Conservation (phyloP, 2,329 filamentous ascomycete species). For the Monosporascus sp. region DNA sequence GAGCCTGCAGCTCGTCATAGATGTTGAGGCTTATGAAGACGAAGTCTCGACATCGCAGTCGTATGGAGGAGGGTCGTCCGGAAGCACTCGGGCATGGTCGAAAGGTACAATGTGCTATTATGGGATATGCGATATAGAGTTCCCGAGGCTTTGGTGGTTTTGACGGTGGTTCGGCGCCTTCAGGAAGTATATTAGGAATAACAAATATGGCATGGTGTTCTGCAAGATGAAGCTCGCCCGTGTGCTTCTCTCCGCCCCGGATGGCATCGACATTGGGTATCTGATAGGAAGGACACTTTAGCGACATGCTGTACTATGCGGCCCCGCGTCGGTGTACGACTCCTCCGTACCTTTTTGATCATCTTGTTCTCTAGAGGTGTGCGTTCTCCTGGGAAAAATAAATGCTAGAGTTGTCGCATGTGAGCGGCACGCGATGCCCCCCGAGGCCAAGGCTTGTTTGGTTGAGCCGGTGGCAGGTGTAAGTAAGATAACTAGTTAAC, state of each 20-base stretch:
- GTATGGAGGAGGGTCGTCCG: constrained; percentile 72
- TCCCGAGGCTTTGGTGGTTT: constrained; percentile 45
- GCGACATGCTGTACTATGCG: constrained; percentile 4
- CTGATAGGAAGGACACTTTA: constrained; percentile 25
- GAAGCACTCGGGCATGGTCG: constrained; percentile 67
- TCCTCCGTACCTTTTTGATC: constrained; percentile 21
- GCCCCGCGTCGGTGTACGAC: no score
- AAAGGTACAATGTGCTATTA: constrained; percentile 76
- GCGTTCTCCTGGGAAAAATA: not conserved
- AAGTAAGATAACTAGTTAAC: no score
- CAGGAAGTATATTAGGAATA: constrained; percentile 16
- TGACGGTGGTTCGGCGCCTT: constrained; percentile 13
- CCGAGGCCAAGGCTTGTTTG: not conserved
- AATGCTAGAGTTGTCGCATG: not conserved
- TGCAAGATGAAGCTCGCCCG: constrained; percentile 55
- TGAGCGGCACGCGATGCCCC: not conserved
- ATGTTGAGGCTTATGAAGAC: constrained; percentile 92
- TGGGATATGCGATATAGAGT: constrained; percentile 91
- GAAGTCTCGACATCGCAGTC: constrained; percentile 88
- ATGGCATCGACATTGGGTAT: constrained; percentile 59
- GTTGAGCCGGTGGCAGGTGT: not conserved
- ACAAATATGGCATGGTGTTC: constrained; percentile 52
- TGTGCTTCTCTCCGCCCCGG: constrained; percentile 51
- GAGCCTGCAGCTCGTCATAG: constrained; percentile 63
- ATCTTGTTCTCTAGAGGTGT: not conserved